Percentiles rank a stretch among this genome's conserved stretches.
Evolutionary conservation across 1,139 yeast genomes (phyloP).

Genomic region (Pichia sp.): DNA sequence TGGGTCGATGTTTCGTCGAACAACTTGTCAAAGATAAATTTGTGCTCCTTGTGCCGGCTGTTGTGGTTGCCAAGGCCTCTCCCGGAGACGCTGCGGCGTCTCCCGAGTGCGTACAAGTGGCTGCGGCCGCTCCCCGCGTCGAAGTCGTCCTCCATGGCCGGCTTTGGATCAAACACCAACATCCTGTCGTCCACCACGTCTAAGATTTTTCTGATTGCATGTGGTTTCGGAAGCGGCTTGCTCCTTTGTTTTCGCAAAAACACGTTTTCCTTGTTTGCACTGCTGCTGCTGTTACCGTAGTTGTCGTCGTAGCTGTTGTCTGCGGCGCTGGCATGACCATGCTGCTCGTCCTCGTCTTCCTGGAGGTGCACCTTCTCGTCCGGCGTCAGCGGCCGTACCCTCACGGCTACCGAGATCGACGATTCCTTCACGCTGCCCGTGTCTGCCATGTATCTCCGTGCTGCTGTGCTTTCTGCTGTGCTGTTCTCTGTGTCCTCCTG

Average conservation of each 20-base stretch:
- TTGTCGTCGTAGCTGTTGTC: background rate
- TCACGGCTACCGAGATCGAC: conserved; percentile 70
- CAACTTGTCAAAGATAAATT: conserved; percentile 76
- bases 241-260: background rate
- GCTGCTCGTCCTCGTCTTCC: conserved; percentile 3
- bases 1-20: conserved; percentile 67
- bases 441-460: background rate
- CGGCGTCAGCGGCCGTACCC: conserved; percentile 80
- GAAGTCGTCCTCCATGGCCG: conserved; percentile 59
- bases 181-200: conserved; percentile 84
- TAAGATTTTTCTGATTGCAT: conserved; percentile 56
- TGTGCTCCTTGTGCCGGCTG: conserved; percentile 65
- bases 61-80: conserved; percentile 22
- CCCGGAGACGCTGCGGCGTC: conserved; percentile 16
- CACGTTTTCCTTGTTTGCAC: conserved; percentile 8
- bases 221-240: conserved; percentile 5
- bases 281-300: background rate
- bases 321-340: background rate
- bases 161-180: conserved; percentile 88
- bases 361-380: conserved; percentile 43
- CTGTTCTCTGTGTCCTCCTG: background rate
- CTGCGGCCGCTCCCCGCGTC: conserved; percentile 33
- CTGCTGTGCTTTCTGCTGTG: background rate
- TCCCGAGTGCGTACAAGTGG: conserved; percentile 19
- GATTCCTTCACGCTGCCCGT: conserved; percentile 46